Conservation (phyloP, 2,329 filamentous ascomycete species). For the Tolypocladium ovalisporum region DNA sequence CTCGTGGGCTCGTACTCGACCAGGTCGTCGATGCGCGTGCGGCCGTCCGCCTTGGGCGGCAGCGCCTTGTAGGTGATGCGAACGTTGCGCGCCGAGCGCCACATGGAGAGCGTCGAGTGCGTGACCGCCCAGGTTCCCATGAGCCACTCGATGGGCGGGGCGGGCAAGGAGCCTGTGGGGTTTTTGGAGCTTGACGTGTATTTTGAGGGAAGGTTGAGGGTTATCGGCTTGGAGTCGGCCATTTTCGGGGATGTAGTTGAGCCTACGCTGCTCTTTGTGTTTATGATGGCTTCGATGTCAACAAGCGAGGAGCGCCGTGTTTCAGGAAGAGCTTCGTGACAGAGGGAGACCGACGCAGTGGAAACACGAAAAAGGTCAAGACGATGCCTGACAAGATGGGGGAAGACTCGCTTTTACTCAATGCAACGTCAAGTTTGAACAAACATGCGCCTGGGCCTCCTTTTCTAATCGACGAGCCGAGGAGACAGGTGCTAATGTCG, state of each 20-base stretch:
- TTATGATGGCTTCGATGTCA: not conserved
- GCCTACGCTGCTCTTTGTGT: not conserved
- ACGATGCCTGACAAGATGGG: not conserved
- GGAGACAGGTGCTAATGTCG: not conserved
- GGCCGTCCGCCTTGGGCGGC: conserved; percentile 23
- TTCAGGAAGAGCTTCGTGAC: not conserved
- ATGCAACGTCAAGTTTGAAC: not conserved
- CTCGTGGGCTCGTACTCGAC: conserved; percentile 56
- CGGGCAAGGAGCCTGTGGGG: conserved; percentile 15
- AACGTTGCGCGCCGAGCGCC: conserved; percentile 70
- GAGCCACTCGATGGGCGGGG: conserved; percentile 48
- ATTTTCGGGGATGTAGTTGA: not conserved
- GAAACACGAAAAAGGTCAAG: not conserved
- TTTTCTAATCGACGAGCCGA: not conserved
- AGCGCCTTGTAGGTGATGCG: conserved; percentile 63
- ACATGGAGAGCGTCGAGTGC: conserved; percentile 69
- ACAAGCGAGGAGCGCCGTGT: not conserved
- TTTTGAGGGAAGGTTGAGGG: conserved; percentile 32
- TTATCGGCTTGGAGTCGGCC: conserved; percentile 10
- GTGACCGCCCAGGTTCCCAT: conserved; percentile 62
- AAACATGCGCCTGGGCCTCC: not conserved
- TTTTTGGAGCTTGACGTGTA: conserved; percentile 24
- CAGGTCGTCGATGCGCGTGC: conserved; percentile 52
- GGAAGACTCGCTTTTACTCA: not conserved
- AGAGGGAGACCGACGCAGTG: too few relatives aligned